phyloP scores from a whole-genome alignment of 768 basidiomycete species.

The Panaeolus papilionaceus region DNA sequence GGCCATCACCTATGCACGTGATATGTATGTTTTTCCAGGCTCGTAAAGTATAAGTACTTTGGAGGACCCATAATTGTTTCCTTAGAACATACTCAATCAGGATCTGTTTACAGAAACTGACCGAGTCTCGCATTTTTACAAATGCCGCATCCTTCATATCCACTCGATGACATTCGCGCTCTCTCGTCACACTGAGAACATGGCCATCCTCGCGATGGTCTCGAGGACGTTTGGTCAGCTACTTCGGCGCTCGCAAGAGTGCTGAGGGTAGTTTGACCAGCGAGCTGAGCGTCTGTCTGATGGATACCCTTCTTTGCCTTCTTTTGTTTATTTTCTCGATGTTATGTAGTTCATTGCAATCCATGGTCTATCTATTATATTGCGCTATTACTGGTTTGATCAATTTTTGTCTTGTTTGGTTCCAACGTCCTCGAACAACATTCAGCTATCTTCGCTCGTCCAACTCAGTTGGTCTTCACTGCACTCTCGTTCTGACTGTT shows the following conservation, averaged over 20 bases:
- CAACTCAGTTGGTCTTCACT: neutral
- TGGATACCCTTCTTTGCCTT: conserved; percentile 45
- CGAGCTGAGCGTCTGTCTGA: conserved; percentile 69
- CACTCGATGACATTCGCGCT: conserved; percentile 72
- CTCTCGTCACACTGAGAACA: conserved; percentile 76
- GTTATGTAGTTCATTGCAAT: neutral
- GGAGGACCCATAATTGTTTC: conserved; percentile 34
- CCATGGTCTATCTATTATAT: neutral
- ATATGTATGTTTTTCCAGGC: conserved; percentile 21
- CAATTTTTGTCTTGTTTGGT: neutral
- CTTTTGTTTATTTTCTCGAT: neutral
- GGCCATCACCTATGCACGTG: neutral
- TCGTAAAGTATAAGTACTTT: conserved; percentile 33
- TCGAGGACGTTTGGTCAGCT: conserved; percentile 71
- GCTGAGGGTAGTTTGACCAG: conserved; percentile 42
- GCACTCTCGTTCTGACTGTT: neutral
- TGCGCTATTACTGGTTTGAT: neutral
- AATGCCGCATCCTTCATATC: conserved; percentile 76
- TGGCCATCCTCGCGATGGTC: conserved; percentile 41
- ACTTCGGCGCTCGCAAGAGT: conserved; percentile 33
- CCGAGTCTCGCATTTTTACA: conserved; percentile 83
- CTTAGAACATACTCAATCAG: conserved; percentile 81
- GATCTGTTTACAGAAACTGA: conserved; percentile 85
- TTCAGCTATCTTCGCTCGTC: neutral
- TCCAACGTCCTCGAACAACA: neutral